phyloP scores from a whole-genome alignment of 1,284 basidiomycete species.

The Wallemia mellicola region DNA sequence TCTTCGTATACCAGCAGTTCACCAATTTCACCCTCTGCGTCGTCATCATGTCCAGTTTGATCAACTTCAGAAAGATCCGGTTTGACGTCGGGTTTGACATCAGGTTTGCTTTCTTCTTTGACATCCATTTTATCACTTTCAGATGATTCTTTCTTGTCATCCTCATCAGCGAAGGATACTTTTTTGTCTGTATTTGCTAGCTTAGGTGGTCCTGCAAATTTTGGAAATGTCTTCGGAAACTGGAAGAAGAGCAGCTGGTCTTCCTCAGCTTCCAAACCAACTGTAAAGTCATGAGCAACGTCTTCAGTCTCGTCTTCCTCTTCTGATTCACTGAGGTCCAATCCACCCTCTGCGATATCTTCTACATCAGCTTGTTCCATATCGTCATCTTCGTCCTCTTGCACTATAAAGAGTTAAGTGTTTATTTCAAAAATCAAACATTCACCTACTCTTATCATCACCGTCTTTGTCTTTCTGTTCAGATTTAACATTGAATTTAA shows the following conservation, averaged over 20 bases:
- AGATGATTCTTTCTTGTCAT: neutral
- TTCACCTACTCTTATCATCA: neutral
- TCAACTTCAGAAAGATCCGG: neutral
- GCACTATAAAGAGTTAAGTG: too few species aligned
- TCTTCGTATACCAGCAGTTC: neutral
- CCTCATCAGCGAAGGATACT: neutral
- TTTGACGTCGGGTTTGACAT: neutral
- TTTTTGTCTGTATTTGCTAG: neutral
- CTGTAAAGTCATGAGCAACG: neutral
- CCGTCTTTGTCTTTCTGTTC: neutral
- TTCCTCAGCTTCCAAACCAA: neutral
- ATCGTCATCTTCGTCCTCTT: neutral
- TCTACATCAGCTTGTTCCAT: neutral
- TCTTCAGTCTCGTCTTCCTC: neutral
- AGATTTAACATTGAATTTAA: neutral
- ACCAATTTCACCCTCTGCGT: neutral
- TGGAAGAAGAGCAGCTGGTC: conserved; percentile 1
- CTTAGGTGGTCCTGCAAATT: neutral
- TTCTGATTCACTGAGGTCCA: neutral
- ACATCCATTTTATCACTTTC: neutral
- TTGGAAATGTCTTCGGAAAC: neutral
- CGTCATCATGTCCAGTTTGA: neutral
- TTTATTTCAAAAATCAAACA: neutral
- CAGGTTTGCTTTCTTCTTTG: neutral
- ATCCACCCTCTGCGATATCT: neutral